A percentile compares a stretch with the other conserved stretches of the same genome.
phyloP scores from a whole-genome alignment of 2,329 filamentous ascomycete species.

The Colletotrichum tanaceti region DNA sequence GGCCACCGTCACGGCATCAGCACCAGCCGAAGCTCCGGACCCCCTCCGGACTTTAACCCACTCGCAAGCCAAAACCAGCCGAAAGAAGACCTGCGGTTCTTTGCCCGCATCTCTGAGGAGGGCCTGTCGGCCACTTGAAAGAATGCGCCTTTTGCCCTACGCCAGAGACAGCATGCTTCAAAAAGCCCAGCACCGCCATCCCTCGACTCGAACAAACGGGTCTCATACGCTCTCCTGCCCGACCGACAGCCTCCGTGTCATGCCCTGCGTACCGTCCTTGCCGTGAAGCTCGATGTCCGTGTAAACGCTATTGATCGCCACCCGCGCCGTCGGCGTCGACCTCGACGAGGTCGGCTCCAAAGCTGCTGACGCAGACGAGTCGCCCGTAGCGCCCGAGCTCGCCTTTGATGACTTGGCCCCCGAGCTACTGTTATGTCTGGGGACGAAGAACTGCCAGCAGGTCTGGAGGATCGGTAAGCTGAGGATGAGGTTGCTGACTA shows the following conservation, averaged over 20 bases:
- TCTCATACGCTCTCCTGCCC: conserved; percentile 24
- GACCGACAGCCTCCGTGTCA: background rate
- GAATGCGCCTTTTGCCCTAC: conserved; percentile 1
- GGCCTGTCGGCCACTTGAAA: background rate
- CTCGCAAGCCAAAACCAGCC: background rate
- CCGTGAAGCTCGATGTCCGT: conserved; percentile 23
- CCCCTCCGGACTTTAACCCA: background rate
- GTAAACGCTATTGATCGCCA: conserved; percentile 1
- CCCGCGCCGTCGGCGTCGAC: conserved; percentile 15
- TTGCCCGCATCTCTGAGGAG: conserved; percentile 1
- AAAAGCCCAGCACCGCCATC: too few species aligned
- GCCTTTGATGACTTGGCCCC: background rate
- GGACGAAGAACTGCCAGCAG: conserved; percentile 27
- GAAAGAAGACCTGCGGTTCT: background rate
- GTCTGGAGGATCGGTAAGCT: conserved; percentile 26
- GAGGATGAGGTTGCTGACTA: conserved; percentile 36
- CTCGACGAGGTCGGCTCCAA: background rate
- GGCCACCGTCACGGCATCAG: background rate
- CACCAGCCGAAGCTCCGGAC: background rate
- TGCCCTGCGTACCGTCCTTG: background rate
- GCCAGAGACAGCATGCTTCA: background rate
- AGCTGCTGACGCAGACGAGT: background rate
- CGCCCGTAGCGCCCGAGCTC: background rate
- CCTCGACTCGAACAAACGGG: background rate
- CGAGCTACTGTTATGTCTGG: background rate